phyloP scores from a whole-genome alignment of 1,284 basidiomycete genomes.

The Porodaedalea pini region DNA sequence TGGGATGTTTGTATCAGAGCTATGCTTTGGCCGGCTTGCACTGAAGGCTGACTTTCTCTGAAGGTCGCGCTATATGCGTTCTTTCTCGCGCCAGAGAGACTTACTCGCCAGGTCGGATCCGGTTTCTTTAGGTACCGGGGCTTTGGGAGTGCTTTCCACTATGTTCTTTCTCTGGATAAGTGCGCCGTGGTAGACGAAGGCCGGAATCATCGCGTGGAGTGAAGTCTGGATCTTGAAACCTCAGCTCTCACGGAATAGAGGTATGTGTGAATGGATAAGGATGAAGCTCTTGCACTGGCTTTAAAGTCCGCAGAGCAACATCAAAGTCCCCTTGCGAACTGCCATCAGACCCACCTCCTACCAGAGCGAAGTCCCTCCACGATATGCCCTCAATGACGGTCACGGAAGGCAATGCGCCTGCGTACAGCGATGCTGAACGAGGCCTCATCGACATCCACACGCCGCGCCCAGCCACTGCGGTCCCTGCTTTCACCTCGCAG shows the following conservation, averaged over 20 bases:
- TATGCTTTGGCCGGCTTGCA: too few relatives aligned
- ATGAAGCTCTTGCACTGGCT: conserved; percentile 11
- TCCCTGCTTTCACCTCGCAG: conserved; percentile 14
- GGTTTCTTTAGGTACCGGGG: conserved; percentile 18
- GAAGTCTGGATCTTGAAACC: conserved; percentile 12
- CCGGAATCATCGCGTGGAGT: conserved; percentile 8
- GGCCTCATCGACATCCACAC: conserved; percentile 37
- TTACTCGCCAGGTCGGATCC: conserved; percentile 4
- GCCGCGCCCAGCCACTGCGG: conserved; percentile 8
- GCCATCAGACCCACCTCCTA: conserved; percentile 2
- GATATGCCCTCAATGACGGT: conserved; percentile 11
- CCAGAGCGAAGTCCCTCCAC: conserved; percentile 7
- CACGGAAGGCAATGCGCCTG: conserved; percentile 13
- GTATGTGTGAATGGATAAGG: conserved; percentile 21
- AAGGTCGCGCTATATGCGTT: neutral
- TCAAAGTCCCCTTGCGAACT: conserved; percentile 8
- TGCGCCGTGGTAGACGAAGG: conserved; percentile 7
- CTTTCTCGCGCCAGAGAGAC: neutral
- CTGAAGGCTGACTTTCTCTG: neutral
- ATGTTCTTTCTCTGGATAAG: conserved; percentile 10
- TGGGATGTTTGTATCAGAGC: too few relatives aligned
- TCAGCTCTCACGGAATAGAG: conserved; percentile 16
- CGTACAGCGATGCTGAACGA: conserved; percentile 52
- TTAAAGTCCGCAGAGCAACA: conserved; percentile 5
- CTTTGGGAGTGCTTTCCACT: conserved; percentile 16